Base-by-base conservation (phyloP, 371 early-diverging fungal species). In the Mucor sp. region DNA sequence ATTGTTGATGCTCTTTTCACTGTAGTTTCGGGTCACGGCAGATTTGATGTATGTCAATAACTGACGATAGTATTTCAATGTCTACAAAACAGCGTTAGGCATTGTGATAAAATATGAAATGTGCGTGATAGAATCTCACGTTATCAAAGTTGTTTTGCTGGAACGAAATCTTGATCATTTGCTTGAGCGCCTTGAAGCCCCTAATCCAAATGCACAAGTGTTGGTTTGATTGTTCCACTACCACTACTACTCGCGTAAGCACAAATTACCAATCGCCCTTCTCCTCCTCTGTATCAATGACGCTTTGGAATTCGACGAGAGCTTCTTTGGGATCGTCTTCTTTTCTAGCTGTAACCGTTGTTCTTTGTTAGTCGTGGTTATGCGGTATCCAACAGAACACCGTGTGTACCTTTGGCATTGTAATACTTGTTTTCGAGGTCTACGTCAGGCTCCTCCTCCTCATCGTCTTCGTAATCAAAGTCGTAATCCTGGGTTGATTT, bases 1-100 rank as follows among this genome's bases (percentile, higher is more conserved):
- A 68, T 92, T 95, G 86, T 96, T 96, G 84, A 98, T 95, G 71
- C 91, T 91, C 83, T 97, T 98, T 74, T 98, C 99, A 74, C 94
- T 91, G 67, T 96, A 93, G 80, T 95, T 97, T 62, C 94, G 88
- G 3, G 96, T 90, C 8, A 96, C 95, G 0, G 94, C 92, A 5
- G 87, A 81, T 72, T 93, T 91, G 44, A 89, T 88, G 73, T 92
- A 95, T 0, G 87, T 89, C 11, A 98, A 81, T 28, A 98, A 83
- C 58, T 90, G 78, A 23, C 84, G 77, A 75, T 97, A 98, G 74
- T 90, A 85, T 60, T 81, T 74, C 8, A 96, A 74, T 1, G 94
- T 90, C 93, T 93, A 74, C 8, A 25, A 41, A 55, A 35, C 8
- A 43, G 6, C 32, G 21, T 6, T 27, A 14, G 15, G 53, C n/a